Evolutionary conservation across 148 eudicot species (phyloP).

Genomic region (Fagopyrum homotropicum): DNA sequence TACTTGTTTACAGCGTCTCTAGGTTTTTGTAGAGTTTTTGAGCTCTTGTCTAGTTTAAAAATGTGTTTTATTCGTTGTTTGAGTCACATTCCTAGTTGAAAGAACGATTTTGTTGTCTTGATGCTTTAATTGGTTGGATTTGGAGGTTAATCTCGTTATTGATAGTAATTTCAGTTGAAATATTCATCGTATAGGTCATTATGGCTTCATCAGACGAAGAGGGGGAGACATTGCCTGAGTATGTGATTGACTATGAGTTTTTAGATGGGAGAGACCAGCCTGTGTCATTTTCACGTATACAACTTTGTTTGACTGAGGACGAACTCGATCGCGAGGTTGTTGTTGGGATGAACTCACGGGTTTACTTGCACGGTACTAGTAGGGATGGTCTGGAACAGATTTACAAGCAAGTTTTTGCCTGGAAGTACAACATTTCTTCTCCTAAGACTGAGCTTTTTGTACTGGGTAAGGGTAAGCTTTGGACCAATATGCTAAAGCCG

Average conservation of each 20-base stretch:
- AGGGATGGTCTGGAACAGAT: slow-evolving; percentile 35
- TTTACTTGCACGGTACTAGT: slow-evolving; percentile 38
- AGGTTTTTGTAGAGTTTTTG: too few relatives aligned
- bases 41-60: too few relatives aligned
- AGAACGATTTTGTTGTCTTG: too few relatives aligned
- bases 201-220: too few relatives aligned
- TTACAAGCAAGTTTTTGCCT: slow-evolving; percentile 51
- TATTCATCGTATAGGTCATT: too few relatives aligned
- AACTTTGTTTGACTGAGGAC: slow-evolving; percentile 34
- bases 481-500: slow-evolving; percentile 58
- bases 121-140: too few relatives aligned
- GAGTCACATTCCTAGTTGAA: too few relatives aligned
- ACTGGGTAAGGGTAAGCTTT: slow-evolving; percentile 37
- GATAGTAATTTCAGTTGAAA: too few relatives aligned
- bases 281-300: slow-evolving; percentile 54
- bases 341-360: slow-evolving; percentile 12
- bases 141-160: too few relatives aligned
- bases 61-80: too few relatives aligned
- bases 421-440: slow-evolving; percentile 63
- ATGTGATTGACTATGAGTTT: slow-evolving; percentile 40
- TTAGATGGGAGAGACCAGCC: slow-evolving; percentile 28
- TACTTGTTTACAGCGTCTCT: too few relatives aligned
- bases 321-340: slow-evolving; percentile 20
- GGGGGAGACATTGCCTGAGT: slow-evolving; percentile 41
- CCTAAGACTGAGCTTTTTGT: slow-evolving; percentile 46